Evolutionary conservation across 2,329 filamentous ascomycete genomes (phyloP), one percentile per base, ranked within the genome.

Genomic region (Penicillium nordicum): DNA sequence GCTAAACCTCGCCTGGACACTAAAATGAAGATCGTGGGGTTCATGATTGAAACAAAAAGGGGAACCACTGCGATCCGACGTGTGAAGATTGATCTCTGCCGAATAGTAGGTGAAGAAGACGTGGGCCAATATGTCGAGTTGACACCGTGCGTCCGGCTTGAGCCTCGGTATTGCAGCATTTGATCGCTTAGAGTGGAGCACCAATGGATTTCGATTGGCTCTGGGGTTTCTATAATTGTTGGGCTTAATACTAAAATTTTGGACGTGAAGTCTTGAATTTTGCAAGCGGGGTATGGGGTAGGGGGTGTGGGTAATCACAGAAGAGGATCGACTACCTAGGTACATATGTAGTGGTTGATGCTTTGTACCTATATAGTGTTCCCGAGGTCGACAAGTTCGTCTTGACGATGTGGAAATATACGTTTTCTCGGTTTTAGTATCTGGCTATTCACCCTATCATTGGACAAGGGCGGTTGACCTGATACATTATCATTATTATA

Each of bases 151-250:
- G 27, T 23, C 40, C 21, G 16, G 23, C 23, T 34, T 43, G 27
- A 34, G 32, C 45, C 45, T 54, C 52, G 52, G 45, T 43, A 54
- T 50, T n/a, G n/a, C 30, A 43, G 23, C 44, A 43, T 54, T 54
- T 54, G 44, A 42, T 21, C 21, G 43, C 12, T 14, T 14, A 27
- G n/a, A 43, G 45, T 54, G 45, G 45, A 50, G 37, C 23, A 10
- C 10, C 27, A 18, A 18, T 27, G 9, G 1, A 21, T 27, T 42
- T 45, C 50, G n/a, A 38, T 37, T 52, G 41, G 50, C 32, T 43
- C 3, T 18, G 40, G 23, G 12, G 1, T 9, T 43, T 5, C 8
- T 16, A 5, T n/a, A 41, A 21, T n/a, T 30, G 21, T 37, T 21
- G 30, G 46, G 23, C 16, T 8, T 3, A 40, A 1, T 11, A n/a